Conservation (phyloP, 1,284 basidiomycete species). For the Athelia sp. region DNA sequence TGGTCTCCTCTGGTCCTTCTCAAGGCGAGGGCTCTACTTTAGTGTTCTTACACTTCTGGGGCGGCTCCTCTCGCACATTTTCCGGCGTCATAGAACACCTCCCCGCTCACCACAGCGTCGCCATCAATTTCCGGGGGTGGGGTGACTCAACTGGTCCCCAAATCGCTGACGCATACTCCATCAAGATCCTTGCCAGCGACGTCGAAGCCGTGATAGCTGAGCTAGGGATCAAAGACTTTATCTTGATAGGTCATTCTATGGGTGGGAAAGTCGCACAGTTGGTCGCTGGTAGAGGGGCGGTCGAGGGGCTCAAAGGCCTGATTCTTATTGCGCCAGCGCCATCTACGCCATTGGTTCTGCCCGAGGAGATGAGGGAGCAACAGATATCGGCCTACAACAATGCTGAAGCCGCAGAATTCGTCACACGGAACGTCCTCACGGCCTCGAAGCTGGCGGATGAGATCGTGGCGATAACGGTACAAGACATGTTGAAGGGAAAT, state of each 20-base stretch:
- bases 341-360: slow-evolving; percentile 5
- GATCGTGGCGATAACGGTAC: slow-evolving; percentile 2
- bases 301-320: slow-evolving; percentile 2
- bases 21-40: no score
- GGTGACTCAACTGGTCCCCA: slow-evolving; percentile 7
- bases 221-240: slow-evolving; percentile 1
- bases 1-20: no score
- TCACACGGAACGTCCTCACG: background rate
- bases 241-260: slow-evolving; percentile 12
- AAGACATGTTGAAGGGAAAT: slow-evolving; percentile 4
- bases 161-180: slow-evolving; percentile 3
- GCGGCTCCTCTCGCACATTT: slow-evolving; percentile 8
- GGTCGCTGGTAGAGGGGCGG: slow-evolving; percentile 5
- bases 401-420: background rate
- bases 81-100: slow-evolving; percentile 2
- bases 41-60: slow-evolving; percentile 13
- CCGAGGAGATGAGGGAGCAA: slow-evolving; percentile 6
- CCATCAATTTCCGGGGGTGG: slow-evolving; percentile 8
- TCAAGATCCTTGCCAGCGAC: slow-evolving; percentile 8
- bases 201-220: slow-evolving; percentile 5
- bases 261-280: slow-evolving; percentile 11
- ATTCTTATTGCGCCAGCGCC: slow-evolving; percentile 10
- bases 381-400: background rate
- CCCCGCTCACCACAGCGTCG: slow-evolving; percentile 3
- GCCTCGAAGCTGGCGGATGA: background rate